Evolutionary conservation across 768 basidiomycete species (phyloP).

Genomic region (Macrolepiota fuliginosa): DNA sequence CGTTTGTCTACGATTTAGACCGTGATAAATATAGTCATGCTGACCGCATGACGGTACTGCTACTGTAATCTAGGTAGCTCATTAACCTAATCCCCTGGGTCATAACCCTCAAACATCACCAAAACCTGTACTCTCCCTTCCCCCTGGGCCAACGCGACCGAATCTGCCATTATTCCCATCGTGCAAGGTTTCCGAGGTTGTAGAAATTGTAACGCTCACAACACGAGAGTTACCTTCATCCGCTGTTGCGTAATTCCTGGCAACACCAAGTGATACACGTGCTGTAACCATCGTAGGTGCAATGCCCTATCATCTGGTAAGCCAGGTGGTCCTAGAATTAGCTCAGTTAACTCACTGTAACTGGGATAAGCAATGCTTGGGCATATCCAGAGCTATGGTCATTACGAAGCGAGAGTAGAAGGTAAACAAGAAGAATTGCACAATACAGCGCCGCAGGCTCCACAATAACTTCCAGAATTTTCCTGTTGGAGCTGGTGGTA

Average conservation of each 20-base stretch:
- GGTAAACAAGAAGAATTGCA: neutral
- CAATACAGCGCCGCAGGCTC: conserved; percentile 9
- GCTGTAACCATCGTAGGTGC: conserved; percentile 2
- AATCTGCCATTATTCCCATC: no score
- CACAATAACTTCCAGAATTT: conserved; percentile 6
- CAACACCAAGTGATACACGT: conserved; percentile 1
- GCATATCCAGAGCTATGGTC: neutral
- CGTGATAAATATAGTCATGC: no score
- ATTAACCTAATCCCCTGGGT: no score
- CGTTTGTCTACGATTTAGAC: no score
- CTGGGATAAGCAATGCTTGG: conserved; percentile 1
- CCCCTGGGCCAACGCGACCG: no score
- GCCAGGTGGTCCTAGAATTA: neutral
- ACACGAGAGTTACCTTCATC: no score
- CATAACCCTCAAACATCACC: no score
- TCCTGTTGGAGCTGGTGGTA: neutral
- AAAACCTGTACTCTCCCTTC: no score
- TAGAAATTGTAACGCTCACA: no score
- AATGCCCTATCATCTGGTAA: conserved; percentile 1
- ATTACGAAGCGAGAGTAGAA: neutral
- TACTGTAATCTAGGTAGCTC: no score
- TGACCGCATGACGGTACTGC: no score
- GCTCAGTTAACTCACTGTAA: neutral
- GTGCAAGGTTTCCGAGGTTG: no score
- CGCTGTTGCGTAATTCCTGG: neutral